Percentiles rank a stretch among this genome's conserved stretches.
phyloP scores from a whole-genome alignment of 805 yeast species.

The Cyberlindnera saturnus region DNA sequence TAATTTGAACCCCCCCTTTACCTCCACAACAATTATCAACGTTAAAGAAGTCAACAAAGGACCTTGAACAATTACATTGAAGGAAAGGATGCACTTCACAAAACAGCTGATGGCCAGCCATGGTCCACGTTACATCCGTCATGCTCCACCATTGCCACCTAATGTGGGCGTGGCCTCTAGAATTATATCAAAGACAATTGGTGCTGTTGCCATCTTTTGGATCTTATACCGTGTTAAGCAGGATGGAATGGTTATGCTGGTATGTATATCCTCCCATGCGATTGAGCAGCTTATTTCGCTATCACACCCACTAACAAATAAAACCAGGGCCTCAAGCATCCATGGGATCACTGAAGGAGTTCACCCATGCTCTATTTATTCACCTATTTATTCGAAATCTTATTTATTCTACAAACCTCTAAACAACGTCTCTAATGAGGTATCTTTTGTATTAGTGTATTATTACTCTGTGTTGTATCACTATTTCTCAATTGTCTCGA shows the following conservation, averaged over 20 bases:
- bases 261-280: slow-evolving; percentile 8
- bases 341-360: slow-evolving; percentile 31
- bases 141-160: slow-evolving; percentile 61
- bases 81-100: slow-evolving; percentile 11
- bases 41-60: not conserved
- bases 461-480: slow-evolving; percentile 10
- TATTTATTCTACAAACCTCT: not conserved
- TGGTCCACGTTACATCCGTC: slow-evolving; percentile 30
- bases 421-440: too few species aligned
- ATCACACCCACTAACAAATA: not conserved
- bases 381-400: not conserved
- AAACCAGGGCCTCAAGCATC: slow-evolving; percentile 32
- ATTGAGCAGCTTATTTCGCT: not conserved
- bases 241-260: slow-evolving; percentile 60
- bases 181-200: slow-evolving; percentile 59
- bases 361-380: slow-evolving; percentile 2
- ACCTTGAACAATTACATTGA: not conserved
- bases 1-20: not conserved
- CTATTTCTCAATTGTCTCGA: not conserved
- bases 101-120: slow-evolving; percentile 8
- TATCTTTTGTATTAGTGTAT: too few species aligned
- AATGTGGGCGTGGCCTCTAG: slow-evolving; percentile 54
- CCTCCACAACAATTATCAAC: not conserved
- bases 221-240: slow-evolving; percentile 73
- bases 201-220: slow-evolving; percentile 90